Conservation (phyloP, 2,329 filamentous ascomycete genomes). For the Diaporthe sp. region DNA sequence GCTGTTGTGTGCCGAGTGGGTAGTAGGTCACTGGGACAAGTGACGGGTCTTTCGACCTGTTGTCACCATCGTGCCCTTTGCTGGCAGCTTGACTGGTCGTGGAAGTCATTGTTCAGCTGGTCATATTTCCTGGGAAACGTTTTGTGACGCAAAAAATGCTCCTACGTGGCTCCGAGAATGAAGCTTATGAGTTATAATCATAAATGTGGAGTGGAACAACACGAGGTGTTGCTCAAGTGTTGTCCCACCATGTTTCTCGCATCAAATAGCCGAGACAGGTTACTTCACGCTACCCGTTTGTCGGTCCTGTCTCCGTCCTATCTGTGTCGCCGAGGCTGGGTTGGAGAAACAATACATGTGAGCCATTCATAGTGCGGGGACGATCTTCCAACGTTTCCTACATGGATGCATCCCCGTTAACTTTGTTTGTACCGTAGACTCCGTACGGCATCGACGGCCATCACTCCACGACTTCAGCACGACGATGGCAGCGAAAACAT, state of each 20-base stretch:
- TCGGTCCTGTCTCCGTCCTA: not conserved
- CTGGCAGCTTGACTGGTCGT: not conserved
- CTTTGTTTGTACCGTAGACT: not conserved
- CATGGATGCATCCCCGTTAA: not conserved
- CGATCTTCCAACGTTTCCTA: no score
- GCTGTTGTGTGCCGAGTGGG: slow-evolving; percentile 29
- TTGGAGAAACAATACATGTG: not conserved
- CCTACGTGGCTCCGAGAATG: not conserved
- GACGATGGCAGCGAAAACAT: no score
- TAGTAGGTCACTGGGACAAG: slow-evolving; percentile 34
- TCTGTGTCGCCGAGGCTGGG: not conserved
- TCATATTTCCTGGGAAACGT: accelerated
- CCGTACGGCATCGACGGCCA: not conserved
- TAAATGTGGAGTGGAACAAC: not conserved
- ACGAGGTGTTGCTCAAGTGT: not conserved
- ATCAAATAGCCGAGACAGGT: not conserved
- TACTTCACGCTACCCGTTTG: not conserved
- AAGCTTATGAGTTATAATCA: not conserved
- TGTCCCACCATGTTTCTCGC: not conserved
- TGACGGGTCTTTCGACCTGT: slow-evolving; percentile 8
- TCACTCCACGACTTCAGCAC: not conserved
- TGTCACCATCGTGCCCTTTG: slow-evolving; percentile 1
- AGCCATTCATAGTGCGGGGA: not conserved
- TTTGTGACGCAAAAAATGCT: no score
- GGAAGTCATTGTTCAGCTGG: not conserved